Conservation (phyloP, 441 rosid species). For the Erodium trifolium region DNA sequence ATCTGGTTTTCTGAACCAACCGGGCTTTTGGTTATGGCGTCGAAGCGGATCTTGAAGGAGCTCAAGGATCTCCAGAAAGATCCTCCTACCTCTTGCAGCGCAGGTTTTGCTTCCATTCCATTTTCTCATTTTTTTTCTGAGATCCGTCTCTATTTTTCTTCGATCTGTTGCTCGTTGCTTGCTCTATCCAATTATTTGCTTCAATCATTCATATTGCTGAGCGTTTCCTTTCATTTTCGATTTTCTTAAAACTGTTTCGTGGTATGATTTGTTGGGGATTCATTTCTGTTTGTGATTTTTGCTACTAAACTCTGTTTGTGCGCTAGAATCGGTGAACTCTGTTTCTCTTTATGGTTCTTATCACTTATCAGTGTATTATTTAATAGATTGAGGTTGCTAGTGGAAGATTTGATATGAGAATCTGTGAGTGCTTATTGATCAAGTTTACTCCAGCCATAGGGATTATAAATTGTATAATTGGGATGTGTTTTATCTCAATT, state of each 20-base stretch:
- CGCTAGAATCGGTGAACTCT: not conserved
- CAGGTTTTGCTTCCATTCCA: slow-evolving; percentile 19
- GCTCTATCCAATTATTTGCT: not conserved
- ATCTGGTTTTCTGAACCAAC: not conserved
- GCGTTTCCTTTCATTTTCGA: not conserved
- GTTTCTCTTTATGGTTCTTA: not conserved
- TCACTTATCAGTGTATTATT: not conserved
- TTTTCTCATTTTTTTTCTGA: not conserved
- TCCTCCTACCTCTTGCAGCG: slow-evolving; percentile 37
- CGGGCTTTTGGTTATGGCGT: not conserved
- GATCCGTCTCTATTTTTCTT: not conserved
- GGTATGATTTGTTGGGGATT: not conserved
- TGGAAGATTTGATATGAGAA: not conserved
- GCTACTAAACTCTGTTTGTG: not conserved
- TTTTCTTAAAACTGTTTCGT: not conserved
- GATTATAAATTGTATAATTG: not conserved
- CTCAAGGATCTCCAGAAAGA: slow-evolving; percentile 23
- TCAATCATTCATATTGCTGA: not conserved
- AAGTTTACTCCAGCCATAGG: not conserved
- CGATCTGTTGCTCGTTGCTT: not conserved
- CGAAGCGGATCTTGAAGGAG: too few relatives aligned
- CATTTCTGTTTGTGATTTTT: not conserved
- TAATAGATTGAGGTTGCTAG: not conserved
- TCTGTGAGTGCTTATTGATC: not conserved
- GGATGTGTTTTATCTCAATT: not conserved